A percentile compares a stretch with the other conserved stretches of the same genome.
Evolutionary conservation across 2,329 filamentous ascomycete genomes (phyloP).

Genomic region (Paecilomyces sp.): DNA sequence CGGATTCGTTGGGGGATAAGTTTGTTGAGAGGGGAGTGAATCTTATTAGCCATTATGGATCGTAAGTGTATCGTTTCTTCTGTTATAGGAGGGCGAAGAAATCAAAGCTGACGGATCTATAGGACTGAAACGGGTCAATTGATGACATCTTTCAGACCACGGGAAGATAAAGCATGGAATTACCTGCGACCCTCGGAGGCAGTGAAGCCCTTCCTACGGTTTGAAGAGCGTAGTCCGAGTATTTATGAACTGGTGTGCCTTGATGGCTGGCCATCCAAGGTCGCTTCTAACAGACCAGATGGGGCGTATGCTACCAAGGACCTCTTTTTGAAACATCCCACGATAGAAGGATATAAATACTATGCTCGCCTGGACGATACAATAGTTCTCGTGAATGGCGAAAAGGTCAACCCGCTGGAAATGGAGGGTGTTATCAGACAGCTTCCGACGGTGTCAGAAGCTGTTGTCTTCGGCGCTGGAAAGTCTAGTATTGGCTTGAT

Average conservation of each 20-base stretch:
- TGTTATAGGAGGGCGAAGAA: neutral
- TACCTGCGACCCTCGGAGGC: slow-evolving; percentile 44
- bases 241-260: slow-evolving; percentile 30
- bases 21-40: slow-evolving; percentile 49
- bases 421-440: slow-evolving; percentile 8
- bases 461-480: slow-evolving; percentile 9
- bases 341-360: slow-evolving; percentile 30
- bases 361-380: slow-evolving; percentile 8
- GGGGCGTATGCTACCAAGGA: slow-evolving; percentile 46
- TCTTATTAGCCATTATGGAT: slow-evolving; percentile 51
- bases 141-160: slow-evolving; percentile 52
- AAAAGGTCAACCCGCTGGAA: slow-evolving; percentile 13
- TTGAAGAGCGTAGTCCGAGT: slow-evolving; percentile 26
- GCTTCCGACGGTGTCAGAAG: slow-evolving; percentile 5
- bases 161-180: slow-evolving; percentile 53
- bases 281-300: slow-evolving; percentile 38
- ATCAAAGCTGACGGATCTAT: neutral
- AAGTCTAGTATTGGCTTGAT: slow-evolving; percentile 29
- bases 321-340: slow-evolving; percentile 40
- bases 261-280: slow-evolving; percentile 32
- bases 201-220: slow-evolving; percentile 37
- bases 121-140: slow-evolving; percentile 56
- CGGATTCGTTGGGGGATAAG: slow-evolving; percentile 51
- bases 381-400: slow-evolving; percentile 10
- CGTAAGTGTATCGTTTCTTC: slow-evolving; percentile 30